Conservation (phyloP, 306 rosid species). For the Amphicarpaea edgeworthii region DNA sequence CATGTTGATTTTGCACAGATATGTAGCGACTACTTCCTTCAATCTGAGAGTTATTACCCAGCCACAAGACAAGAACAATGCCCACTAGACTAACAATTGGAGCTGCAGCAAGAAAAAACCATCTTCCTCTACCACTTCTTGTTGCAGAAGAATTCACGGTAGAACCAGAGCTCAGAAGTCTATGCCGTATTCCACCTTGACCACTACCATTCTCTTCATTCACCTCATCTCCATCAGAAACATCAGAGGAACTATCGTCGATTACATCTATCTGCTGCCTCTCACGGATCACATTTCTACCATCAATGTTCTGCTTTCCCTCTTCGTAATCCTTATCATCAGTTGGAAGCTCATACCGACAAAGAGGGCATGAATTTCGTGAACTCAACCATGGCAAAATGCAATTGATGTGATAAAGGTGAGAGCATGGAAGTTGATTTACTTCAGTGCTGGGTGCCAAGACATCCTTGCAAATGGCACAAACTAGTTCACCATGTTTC, state of each 20-base stretch:
- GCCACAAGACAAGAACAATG: constrained; percentile 84
- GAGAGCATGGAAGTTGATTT: constrained; percentile 87
- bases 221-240: constrained; percentile 55
- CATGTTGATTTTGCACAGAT: constrained; percentile 52
- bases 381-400: constrained; percentile 92
- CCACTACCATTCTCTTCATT: constrained; percentile 50
- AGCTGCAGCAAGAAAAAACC: constrained; percentile 88
- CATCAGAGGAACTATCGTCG: constrained; percentile 57
- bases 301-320: constrained; percentile 57
- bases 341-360: constrained; percentile 93
- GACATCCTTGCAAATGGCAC: constrained; percentile 94
- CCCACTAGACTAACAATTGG: constrained; percentile 90
- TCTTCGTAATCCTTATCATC: constrained; percentile 92
- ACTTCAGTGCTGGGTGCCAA: constrained; percentile 65
- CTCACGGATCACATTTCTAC: constrained; percentile 52
- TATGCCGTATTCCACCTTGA: constrained; percentile 46
- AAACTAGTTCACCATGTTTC: constrained; percentile 69
- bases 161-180: constrained; percentile 40
- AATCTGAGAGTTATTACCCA: constrained; percentile 71
- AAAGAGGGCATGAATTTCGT: constrained; percentile 93
- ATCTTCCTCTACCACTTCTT: constrained; percentile 71
- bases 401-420: constrained; percentile 84
- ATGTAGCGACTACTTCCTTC: constrained; percentile 53
- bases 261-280: constrained; percentile 51
- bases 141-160: constrained; percentile 47